A percentile compares a stretch with the other conserved stretches of the same genome.
phyloP scores from a whole-genome alignment of 768 basidiomycete genomes.

The Mycena kentingensis region DNA sequence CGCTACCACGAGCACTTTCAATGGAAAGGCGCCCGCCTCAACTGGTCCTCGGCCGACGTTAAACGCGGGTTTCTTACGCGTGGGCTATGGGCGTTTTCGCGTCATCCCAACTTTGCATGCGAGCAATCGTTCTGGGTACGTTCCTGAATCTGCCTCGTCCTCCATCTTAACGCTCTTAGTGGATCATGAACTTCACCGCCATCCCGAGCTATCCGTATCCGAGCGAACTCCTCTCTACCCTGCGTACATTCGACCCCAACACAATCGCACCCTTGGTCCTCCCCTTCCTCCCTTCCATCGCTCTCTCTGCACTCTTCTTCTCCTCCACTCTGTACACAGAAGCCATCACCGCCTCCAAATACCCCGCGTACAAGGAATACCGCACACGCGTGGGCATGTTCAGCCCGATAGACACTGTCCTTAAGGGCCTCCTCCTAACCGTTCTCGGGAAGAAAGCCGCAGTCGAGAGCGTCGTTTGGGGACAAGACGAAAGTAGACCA shows the following conservation, averaged over 20 bases:
- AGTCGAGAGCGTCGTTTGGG: conserved; percentile 31
- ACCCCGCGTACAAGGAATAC: conserved; percentile 73
- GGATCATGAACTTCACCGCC: conserved; percentile 70
- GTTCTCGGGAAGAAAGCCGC: conserved; percentile 25
- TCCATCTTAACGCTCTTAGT: conserved; percentile 39
- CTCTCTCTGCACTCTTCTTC: conserved; percentile 71
- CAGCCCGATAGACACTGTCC: conserved; percentile 40
- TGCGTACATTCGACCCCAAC: conserved; percentile 9
- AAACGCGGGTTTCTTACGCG: conserved; percentile 82
- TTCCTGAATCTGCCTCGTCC: conserved; percentile 10
- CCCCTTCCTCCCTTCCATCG: conserved; percentile 53
- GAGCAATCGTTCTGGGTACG: conserved; percentile 88
- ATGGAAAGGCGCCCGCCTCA: conserved; percentile 67
- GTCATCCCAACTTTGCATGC: conserved; percentile 92
- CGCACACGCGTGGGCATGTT: conserved; percentile 84
- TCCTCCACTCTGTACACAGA: conserved; percentile 82
- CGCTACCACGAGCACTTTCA: conserved; percentile 49
- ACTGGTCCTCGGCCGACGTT: conserved; percentile 66
- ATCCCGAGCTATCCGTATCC: conserved; percentile 47
- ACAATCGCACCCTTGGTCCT: conserved; percentile 5
- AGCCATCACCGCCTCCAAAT: conserved; percentile 74
- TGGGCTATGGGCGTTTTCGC: conserved; percentile 83
- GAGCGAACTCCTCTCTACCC: conserved; percentile 21
- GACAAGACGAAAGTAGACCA: conserved; percentile 7
- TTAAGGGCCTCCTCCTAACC: conserved; percentile 28